These are phyloP conservation scores for Luffa aegyptiaca DNA, from an alignment of 306 rosid genomes.

Conservation along the genomic window DNA sequence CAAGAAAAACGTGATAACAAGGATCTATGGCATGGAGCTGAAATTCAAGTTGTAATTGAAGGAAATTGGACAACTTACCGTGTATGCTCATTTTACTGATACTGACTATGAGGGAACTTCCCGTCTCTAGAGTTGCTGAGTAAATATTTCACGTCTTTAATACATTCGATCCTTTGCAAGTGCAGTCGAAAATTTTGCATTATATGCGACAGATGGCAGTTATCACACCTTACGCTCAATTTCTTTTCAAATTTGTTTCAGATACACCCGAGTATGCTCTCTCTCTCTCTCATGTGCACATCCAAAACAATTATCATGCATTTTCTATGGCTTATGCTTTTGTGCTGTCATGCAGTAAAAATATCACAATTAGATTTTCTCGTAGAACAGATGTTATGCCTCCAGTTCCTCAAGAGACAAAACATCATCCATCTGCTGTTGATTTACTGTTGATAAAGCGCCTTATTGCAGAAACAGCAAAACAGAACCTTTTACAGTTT, in stretches of 20 bases:
- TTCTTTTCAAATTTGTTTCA: slow-evolving; percentile 70
- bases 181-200: slow-evolving; percentile 91
- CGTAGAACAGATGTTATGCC: slow-evolving; percentile 99
- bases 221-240: slow-evolving; percentile 63
- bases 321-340: slow-evolving; percentile 8
- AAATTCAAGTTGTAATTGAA: slow-evolving; percentile 94
- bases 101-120: not conserved
- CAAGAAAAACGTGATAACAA: slow-evolving; percentile 69
- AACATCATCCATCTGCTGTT: slow-evolving; percentile 92
- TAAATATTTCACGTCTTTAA: not conserved
- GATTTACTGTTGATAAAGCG: slow-evolving; percentile 83
- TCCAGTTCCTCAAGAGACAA: slow-evolving; percentile 83
- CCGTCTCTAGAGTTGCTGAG: not conserved
- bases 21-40: slow-evolving; percentile 83
- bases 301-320: slow-evolving; percentile 14
- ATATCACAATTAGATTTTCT: slow-evolving; percentile 67
- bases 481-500: slow-evolving; percentile 81
- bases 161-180: slow-evolving; percentile 18
- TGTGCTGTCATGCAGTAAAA: slow-evolving; percentile 51
- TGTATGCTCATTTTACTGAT: slow-evolving; percentile 27
- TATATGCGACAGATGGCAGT: slow-evolving; percentile 96
- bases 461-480: slow-evolving; percentile 73
- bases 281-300: slow-evolving; percentile 6
- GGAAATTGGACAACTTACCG: slow-evolving; percentile 99
- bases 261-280: slow-evolving; percentile 65